Evolutionary conservation across 805 yeast genomes (phyloP).

Genomic region (Ogataea methylovora): DNA sequence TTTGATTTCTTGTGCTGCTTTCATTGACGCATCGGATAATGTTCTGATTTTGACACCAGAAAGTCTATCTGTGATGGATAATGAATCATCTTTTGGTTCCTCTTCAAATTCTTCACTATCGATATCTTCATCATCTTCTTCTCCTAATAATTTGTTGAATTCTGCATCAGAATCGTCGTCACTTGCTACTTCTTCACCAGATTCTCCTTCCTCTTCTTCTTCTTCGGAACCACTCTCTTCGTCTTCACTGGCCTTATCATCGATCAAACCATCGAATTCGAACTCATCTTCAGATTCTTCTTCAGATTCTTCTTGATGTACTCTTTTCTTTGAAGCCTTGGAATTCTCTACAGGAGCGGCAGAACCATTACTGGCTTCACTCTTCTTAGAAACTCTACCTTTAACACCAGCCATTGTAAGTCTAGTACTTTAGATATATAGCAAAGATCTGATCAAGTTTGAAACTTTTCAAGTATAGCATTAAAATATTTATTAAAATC

Average conservation of each 20-base stretch:
- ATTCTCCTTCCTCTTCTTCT: conserved; percentile 30
- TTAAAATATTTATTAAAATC: too few species aligned
- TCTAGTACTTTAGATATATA: too few species aligned
- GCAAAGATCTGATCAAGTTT: too few species aligned
- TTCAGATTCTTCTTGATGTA: conserved; percentile 7
- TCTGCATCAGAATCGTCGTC: conserved; percentile 53
- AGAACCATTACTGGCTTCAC: too few species aligned
- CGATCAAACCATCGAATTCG: conserved; percentile 28
- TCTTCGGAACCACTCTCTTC: conserved; percentile 12
- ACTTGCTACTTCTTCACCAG: conserved; percentile 16
- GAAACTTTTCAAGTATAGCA: too few species aligned
- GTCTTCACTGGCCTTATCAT: conserved; percentile 16
- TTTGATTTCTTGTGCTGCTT: conserved; percentile 26
- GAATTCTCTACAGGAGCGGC: neutral
- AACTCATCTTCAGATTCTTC: conserved; percentile 9
- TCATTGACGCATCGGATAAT: conserved; percentile 30
- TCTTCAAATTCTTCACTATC: conserved; percentile 37
- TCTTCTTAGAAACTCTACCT: too few species aligned
- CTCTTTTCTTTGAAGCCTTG: neutral
- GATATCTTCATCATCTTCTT: conserved; percentile 22
- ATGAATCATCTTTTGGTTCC: conserved; percentile 44
- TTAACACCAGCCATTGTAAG: too few species aligned
- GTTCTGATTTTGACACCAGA: conserved; percentile 48
- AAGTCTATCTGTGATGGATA: conserved; percentile 45
- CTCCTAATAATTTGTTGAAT: conserved; percentile 49